Percentiles rank a stretch among this genome's conserved stretches.
phyloP scores from a whole-genome alignment of 495 filamentous ascomycete genomes.

The Penicillium angulare region DNA sequence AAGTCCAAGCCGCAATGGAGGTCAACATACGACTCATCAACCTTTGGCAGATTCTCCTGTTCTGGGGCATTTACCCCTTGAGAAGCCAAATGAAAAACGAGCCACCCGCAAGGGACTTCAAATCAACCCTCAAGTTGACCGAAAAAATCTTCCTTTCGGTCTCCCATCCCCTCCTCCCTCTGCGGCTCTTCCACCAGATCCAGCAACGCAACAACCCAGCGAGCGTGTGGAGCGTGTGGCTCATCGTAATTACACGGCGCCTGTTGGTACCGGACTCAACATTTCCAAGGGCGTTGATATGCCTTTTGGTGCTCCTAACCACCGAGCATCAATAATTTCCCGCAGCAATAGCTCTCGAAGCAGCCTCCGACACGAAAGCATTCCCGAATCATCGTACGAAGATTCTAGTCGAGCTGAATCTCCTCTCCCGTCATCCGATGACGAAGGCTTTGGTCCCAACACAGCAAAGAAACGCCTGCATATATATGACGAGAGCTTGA shows the following conservation, averaged over 20 bases:
- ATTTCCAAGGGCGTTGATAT: slow-evolving; percentile 9
- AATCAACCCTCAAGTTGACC: slow-evolving; percentile 16
- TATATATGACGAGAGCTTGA: slow-evolving; percentile 11
- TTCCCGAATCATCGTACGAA: slow-evolving; percentile 18
- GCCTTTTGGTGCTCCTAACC: slow-evolving; percentile 7
- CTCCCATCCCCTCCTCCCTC: slow-evolving; percentile 34
- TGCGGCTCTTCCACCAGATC: slow-evolving; percentile 27
- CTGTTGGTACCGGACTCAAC: neutral
- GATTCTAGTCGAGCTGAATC: slow-evolving; percentile 24
- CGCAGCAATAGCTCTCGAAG: slow-evolving; percentile 32
- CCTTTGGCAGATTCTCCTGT: slow-evolving; percentile 27
- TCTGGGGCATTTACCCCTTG: slow-evolving; percentile 11
- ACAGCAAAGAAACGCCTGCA: slow-evolving; percentile 4
- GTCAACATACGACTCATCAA: neutral
- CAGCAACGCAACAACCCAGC: slow-evolving; percentile 13
- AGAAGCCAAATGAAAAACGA: slow-evolving; percentile 11
- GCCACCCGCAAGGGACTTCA: slow-evolving; percentile 9
- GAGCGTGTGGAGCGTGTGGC: slow-evolving; percentile 6
- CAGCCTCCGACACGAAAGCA: slow-evolving; percentile 24
- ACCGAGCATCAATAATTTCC: slow-evolving; percentile 17
- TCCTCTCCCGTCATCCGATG: slow-evolving; percentile 43
- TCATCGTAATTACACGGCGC: slow-evolving; percentile 22
- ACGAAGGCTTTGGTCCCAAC: slow-evolving; percentile 32
- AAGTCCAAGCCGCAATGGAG: slow-evolving; percentile 2
- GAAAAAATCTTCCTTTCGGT: slow-evolving; percentile 26